Percentiles rank a stretch among this genome's conserved stretches.
These are phyloP conservation scores for Salix caprea DNA, from an alignment of 345 rosid genomes.

Conservation along the genomic window DNA sequence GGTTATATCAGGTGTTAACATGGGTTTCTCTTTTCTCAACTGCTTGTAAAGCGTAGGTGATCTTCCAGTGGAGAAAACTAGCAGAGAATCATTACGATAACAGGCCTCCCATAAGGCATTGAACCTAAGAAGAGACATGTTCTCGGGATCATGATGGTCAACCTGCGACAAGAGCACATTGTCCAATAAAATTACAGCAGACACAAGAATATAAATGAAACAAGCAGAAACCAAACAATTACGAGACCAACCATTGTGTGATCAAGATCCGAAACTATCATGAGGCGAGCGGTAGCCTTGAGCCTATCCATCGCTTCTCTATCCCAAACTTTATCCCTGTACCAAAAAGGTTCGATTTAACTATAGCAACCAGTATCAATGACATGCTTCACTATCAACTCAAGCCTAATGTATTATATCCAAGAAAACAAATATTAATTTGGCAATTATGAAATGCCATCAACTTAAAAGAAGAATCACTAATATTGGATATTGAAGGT, in stretches of 20 bases:
- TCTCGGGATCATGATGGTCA: conserved; percentile 88
- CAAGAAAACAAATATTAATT: not conserved
- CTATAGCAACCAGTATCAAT: not conserved
- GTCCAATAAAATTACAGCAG: conserved; percentile 1
- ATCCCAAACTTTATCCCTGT: not conserved
- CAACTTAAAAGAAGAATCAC: not conserved
- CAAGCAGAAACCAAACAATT: conserved; percentile 13
- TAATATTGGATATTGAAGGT: not conserved
- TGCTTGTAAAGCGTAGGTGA: conserved; percentile 49
- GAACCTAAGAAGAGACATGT: conserved; percentile 65
- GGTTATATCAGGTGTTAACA: conserved; percentile 89
- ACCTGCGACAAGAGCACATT: conserved; percentile 45
- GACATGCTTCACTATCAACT: not conserved
- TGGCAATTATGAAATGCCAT: not conserved
- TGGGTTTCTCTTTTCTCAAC: conserved; percentile 62
- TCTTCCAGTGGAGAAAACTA: conserved; percentile 82
- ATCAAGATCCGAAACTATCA: conserved; percentile 98
- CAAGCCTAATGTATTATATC: not conserved
- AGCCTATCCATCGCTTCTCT: conserved; percentile 55
- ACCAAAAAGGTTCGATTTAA: not conserved
- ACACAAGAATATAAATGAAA: not conserved
- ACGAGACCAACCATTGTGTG: conserved; percentile 67
- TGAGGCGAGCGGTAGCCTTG: conserved; percentile 60
- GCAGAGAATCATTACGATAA: conserved; percentile 65
- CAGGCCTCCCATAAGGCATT: conserved; percentile 84